phyloP scores from a whole-genome alignment of 805 yeast genomes.

The Kregervanrija pseudodelftensis region DNA sequence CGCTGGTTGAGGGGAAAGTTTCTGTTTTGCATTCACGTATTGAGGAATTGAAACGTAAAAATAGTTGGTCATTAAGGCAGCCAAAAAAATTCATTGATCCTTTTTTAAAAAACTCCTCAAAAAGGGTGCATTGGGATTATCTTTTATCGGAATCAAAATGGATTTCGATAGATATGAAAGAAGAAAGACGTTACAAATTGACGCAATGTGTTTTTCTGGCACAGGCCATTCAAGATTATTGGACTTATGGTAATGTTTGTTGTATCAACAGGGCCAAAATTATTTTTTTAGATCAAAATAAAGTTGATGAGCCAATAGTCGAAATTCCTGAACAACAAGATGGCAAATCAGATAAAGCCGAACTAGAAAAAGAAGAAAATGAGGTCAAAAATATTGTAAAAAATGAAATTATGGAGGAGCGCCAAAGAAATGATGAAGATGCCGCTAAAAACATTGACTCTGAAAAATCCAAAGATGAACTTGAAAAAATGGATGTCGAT shows the following conservation, averaged over 20 bases:
- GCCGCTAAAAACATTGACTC: neutral
- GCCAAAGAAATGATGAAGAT: neutral
- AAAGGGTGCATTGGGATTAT: conserved; percentile 60
- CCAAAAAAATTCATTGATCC: conserved; percentile 72
- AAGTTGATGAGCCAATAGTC: conserved; percentile 2
- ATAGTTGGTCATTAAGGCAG: conserved; percentile 88
- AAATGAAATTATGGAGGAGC: neutral
- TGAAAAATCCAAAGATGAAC: neutral
- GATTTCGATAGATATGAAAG: conserved; percentile 74
- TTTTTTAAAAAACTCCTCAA: conserved; percentile 29
- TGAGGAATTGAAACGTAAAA: conserved; percentile 81
- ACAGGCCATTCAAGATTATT: conserved; percentile 66
- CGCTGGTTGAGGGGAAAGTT: conserved; percentile 82
- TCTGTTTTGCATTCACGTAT: conserved; percentile 86
- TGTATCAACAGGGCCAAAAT: conserved; percentile 53
- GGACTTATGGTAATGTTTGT: conserved; percentile 66
- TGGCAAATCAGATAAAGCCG: conserved; percentile 4
- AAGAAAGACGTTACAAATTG: conserved; percentile 59
- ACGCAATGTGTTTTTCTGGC: conserved; percentile 68
- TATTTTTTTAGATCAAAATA: conserved; percentile 15
- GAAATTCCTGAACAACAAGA: neutral
- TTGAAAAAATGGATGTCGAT: conserved; percentile 2
- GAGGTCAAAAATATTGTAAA: conserved; percentile 1
- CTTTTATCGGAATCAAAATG: conserved; percentile 74
- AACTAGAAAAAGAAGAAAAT: neutral